Conservation (phyloP, 306 rosid genomes). For the Begonia fuchsioides region DNA sequence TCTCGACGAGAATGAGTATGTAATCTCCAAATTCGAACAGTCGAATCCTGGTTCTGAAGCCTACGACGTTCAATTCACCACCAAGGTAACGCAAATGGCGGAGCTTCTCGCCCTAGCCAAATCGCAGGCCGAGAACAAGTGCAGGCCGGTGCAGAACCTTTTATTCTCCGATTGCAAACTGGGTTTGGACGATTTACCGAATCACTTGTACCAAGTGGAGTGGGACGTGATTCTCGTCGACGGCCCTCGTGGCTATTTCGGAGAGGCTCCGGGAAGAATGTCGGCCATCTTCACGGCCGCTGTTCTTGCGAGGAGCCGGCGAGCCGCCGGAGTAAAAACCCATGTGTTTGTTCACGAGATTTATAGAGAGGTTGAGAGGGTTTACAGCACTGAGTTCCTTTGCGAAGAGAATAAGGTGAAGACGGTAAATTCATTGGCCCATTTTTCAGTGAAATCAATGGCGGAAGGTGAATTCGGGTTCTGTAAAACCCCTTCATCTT, state of each 20-base stretch:
- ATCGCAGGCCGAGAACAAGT: slow-evolving; percentile 19
- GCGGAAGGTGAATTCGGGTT: slow-evolving; percentile 11
- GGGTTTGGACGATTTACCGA: slow-evolving; percentile 76
- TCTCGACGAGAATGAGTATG: slow-evolving; percentile 67
- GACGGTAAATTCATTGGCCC: slow-evolving; percentile 40
- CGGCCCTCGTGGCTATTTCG: too few species aligned
- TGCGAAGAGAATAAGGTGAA: slow-evolving; percentile 60
- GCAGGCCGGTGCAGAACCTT: slow-evolving; percentile 78
- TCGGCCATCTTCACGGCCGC: too few species aligned
- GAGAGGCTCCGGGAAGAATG: too few species aligned
- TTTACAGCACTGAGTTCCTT: slow-evolving; percentile 62
- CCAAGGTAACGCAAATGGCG: slow-evolving; percentile 30
- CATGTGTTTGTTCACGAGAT: slow-evolving; percentile 80
- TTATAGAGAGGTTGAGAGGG: slow-evolving; percentile 55
- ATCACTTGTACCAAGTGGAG: slow-evolving; percentile 51
- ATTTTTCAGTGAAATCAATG: slow-evolving; percentile 31
- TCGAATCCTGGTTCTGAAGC: slow-evolving; percentile 63
- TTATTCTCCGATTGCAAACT: slow-evolving; percentile 79
- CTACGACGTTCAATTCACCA: slow-evolving; percentile 62
- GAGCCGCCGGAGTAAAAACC: slow-evolving; percentile 16
- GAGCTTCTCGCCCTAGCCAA: slow-evolving; percentile 33
- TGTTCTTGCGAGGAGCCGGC: slow-evolving; percentile 59
- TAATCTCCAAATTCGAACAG: slow-evolving; percentile 53
- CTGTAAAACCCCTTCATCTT: slow-evolving; percentile 23
- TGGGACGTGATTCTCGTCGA: slow-evolving; percentile 39